Evolutionary conservation across 2,329 filamentous ascomycete species (phyloP), one percentile per base, ranked within the genome.

Genomic region (Paecilomyces sp.): DNA sequence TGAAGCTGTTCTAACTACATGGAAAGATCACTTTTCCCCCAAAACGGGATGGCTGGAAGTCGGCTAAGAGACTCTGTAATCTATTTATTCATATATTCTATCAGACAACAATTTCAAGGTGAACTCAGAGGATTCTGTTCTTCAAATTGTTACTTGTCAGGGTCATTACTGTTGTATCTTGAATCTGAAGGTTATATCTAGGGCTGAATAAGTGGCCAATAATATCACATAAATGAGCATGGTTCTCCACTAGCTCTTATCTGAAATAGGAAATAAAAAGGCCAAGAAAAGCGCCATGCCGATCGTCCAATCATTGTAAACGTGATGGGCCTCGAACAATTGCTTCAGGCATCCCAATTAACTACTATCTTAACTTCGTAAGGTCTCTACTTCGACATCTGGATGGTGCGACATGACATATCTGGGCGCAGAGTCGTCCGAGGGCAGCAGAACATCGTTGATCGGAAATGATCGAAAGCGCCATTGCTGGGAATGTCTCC

Each of bases 401-500:
- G 13, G 7, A 47, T 47, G 36, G 5, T 47, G 36, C 36, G 15
- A 47, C 36, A 47, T 47, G 36, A 47, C 36, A 47, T 18, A 47
- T 4, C 36, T 18, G n/a, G 36, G 36, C 15, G 36, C 36, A n/a
- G 36, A 47, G 36, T 47, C 36, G 31, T 33, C 31, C 31, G 11
- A 33, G 8, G 31, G 11, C 6, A 33, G 9, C 5, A 12, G 11
- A 33, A 33, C 31, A 33, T 33, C 31, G 15, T 34, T 7, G 52
- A 56, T 61, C 55, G 36, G 50, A 18, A 22, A 57, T 11, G 25
- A 57, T 55, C 54, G 24, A 36, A 66, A 63, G 52, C 68, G 64
- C 55, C 73, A 76, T 57, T 79, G 76, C 62, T 79, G 75, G 77
- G 76, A 78, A 60, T 79, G 76, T 60, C 73, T 68, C 24, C 71